Evolutionary conservation across 2,329 filamentous ascomycete genomes (phyloP).

Genomic region (Penicillium polonicum): DNA sequence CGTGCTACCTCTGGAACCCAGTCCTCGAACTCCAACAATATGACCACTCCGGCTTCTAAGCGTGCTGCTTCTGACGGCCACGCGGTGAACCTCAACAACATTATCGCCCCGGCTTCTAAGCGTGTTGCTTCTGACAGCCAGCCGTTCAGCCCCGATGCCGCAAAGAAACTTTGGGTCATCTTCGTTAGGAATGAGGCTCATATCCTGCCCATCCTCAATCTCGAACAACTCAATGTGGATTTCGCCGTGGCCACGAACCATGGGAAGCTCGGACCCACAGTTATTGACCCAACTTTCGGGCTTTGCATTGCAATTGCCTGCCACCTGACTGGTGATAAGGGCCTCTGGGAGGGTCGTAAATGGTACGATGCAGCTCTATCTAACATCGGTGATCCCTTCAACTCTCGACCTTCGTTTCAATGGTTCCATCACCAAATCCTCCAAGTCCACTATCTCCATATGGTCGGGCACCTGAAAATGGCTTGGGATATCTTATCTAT

Average conservation of each 20-base stretch:
- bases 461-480: not conserved
- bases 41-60: accelerated
- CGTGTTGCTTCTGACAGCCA: not conserved
- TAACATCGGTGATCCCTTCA: not conserved
- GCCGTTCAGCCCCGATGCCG: not conserved
- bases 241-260: not conserved
- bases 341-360: not conserved
- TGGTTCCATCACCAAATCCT: not conserved
- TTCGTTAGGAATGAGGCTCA: not conserved
- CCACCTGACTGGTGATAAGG: not conserved
- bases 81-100: not conserved
- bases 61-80: not conserved
- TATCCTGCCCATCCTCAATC: not conserved
- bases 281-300: not conserved
- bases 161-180: not conserved
- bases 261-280: not conserved
- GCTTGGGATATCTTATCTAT: not conserved
- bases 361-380: not conserved
- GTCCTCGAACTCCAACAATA: not conserved
- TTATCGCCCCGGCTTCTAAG: too few species aligned
- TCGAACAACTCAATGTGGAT: not conserved
- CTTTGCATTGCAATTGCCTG: not conserved
- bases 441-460: not conserved
- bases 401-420: not conserved
- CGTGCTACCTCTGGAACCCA: not conserved